phyloP scores from a whole-genome alignment of 192 early-diverging fungal genomes.

The Geranomyces variabilis region DNA sequence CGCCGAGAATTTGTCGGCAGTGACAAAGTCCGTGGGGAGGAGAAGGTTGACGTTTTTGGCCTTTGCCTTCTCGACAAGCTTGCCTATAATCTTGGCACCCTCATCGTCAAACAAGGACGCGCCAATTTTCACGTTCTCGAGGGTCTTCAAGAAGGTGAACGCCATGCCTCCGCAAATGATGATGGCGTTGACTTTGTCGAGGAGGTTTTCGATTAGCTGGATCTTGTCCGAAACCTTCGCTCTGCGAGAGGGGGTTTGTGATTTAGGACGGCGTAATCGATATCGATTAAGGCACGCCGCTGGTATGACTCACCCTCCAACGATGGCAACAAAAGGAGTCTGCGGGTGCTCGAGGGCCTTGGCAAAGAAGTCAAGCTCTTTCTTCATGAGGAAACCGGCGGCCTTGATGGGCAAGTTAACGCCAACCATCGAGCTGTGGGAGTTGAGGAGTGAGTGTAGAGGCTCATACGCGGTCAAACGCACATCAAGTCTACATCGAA shows the following conservation, averaged over 20 bases:
- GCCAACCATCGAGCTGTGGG: conserved; percentile 90
- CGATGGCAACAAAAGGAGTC: conserved; percentile 92
- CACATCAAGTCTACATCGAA: too few species aligned
- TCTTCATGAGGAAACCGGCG: conserved; percentile 97
- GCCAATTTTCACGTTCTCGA: conserved; percentile 88
- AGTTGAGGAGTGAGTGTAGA: conserved; percentile 5
- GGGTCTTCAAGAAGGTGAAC: conserved; percentile 96
- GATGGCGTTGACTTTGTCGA: conserved; percentile 83
- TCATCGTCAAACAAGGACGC: conserved; percentile 87
- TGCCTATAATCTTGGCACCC: conserved; percentile 81
- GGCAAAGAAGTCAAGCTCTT: conserved; percentile 98
- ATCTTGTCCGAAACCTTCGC: conserved; percentile 99
- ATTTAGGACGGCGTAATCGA: not conserved
- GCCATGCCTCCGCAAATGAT: conserved; percentile 92
- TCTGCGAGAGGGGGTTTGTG: conserved; percentile 33
- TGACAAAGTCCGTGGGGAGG: conserved; percentile 88
- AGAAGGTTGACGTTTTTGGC: conserved; percentile 85
- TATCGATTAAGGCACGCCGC: too few species aligned
- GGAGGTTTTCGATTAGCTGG: conserved; percentile 94
- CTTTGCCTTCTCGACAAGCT: conserved; percentile 88
- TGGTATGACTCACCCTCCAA: conserved; percentile 73
- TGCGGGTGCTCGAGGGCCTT: conserved; percentile 93
- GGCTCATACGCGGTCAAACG: not conserved
- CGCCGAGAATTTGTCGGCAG: conserved; percentile 84
- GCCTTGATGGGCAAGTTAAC: conserved; percentile 87